These are phyloP conservation scores for Russula foetens DNA, from an alignment of 768 basidiomycete species.

Conservation along the genomic window DNA sequence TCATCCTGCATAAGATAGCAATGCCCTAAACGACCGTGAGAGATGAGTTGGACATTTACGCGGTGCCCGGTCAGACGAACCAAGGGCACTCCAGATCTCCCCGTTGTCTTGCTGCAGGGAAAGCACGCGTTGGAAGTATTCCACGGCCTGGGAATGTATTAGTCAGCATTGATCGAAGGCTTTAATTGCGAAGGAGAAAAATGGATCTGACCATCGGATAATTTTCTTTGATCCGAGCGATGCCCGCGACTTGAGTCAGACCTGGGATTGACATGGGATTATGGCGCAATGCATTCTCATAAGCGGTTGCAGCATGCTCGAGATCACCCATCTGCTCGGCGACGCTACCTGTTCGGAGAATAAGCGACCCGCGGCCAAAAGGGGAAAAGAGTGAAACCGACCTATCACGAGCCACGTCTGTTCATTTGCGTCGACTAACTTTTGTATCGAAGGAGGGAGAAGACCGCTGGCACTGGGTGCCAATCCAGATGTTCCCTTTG, in stretches of 20 bases:
- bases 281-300: constrained; percentile 93
- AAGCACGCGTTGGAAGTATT: constrained; percentile 92
- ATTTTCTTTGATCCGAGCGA: constrained; percentile 96
- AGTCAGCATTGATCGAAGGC: constrained; percentile 16
- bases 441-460: constrained; percentile 49
- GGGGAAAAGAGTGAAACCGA: constrained; percentile 28
- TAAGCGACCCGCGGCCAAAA: constrained; percentile 12
- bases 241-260: constrained; percentile 89
- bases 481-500: constrained; percentile 21
- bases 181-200: constrained; percentile 9
- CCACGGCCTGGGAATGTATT: constrained; percentile 63
- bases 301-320: constrained; percentile 86
- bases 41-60: constrained; percentile 14
- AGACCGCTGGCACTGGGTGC: constrained; percentile 19
- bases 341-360: constrained; percentile 63
- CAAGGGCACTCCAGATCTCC: constrained; percentile 96
- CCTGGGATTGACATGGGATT: constrained; percentile 87
- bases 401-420: constrained; percentile 95
- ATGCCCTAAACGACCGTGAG: constrained; percentile 49
- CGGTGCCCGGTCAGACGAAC: constrained; percentile 35
- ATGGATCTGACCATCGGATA: constrained; percentile 78
- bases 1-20: constrained; percentile 99
- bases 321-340: constrained; percentile 94
- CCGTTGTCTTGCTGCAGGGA: constrained; percentile 91
- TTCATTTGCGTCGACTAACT: constrained; percentile 81